Percentiles rank a stretch among this genome's conserved stretches.
Conservation (phyloP, 2,329 filamentous ascomycete genomes). For the Sclerotinia sclerotiorum region DNA sequence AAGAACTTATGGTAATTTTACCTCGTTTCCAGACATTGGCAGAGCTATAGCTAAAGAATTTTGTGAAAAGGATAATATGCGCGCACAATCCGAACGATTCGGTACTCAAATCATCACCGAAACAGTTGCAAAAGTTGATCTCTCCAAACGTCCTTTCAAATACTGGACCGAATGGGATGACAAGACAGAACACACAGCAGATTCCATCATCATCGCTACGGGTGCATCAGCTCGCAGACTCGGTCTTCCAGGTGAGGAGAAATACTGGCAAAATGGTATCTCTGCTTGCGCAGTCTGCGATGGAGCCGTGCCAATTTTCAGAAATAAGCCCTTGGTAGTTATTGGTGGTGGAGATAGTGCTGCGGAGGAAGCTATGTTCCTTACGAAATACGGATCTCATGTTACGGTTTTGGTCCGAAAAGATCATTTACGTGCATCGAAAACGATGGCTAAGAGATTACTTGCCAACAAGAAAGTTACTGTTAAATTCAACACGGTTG, state of each 20-base stretch:
- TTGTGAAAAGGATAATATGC: slow-evolving; percentile 69
- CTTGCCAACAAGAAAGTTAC: slow-evolving; percentile 84
- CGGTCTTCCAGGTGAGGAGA: slow-evolving; percentile 81
- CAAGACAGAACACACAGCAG: slow-evolving; percentile 78
- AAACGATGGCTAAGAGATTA: slow-evolving; percentile 87
- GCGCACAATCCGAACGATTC: slow-evolving; percentile 84
- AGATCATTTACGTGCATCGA: slow-evolving; percentile 82
- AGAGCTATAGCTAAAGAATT: slow-evolving; percentile 7
- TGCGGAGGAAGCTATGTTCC: slow-evolving; percentile 94
- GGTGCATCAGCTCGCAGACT: slow-evolving; percentile 88
- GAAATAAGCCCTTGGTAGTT: slow-evolving; percentile 91
- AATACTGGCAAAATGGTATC: slow-evolving; percentile 97
- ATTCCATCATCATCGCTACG: slow-evolving; percentile 90
- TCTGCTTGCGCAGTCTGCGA: slow-evolving; percentile 97
- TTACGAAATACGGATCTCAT: slow-evolving; percentile 95
- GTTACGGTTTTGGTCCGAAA: slow-evolving; percentile 91
- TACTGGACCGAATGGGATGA: slow-evolving; percentile 91
- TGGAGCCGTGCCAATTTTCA: slow-evolving; percentile 94
- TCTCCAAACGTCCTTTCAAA: slow-evolving; percentile 82
- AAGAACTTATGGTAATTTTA: slow-evolving; percentile 68
- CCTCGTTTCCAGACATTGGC: background rate
- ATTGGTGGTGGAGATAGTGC: slow-evolving; percentile 97
- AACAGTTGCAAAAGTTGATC: slow-evolving; percentile 85
- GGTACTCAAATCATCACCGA: slow-evolving; percentile 92
- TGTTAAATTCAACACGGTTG: slow-evolving; percentile 80